phyloP scores from a whole-genome alignment of 148 eudicot genomes.

The Cornus florida region DNA sequence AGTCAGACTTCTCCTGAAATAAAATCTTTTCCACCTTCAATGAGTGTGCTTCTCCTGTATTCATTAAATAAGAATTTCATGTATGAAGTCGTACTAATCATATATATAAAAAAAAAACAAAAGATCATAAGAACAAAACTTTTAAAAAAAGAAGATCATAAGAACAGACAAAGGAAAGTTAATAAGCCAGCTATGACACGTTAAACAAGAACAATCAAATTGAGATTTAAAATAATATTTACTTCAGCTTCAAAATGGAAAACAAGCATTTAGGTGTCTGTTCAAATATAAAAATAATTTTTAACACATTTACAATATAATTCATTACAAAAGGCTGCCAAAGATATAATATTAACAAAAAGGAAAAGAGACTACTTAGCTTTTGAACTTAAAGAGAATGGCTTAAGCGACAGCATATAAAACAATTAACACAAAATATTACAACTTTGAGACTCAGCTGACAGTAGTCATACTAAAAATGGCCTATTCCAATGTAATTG shows the following conservation, averaged over 20 bases:
- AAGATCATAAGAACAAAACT: conserved; percentile 6
- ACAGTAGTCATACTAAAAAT: too few relatives aligned
- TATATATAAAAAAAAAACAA: too few relatives aligned
- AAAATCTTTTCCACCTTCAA: conserved; percentile 69
- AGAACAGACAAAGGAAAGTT: conserved; percentile 16
- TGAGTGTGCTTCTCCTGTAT: conserved; percentile 79
- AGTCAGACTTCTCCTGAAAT: conserved; percentile 67
- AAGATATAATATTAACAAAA: too few relatives aligned
- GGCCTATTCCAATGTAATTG: too few relatives aligned
- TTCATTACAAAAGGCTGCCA: neutral
- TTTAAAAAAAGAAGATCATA: neutral
- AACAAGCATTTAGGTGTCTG: neutral
- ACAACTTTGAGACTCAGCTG: too few relatives aligned
- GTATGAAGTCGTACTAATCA: neutral
- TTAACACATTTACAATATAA: neutral
- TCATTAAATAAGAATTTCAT: neutral
- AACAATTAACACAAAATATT: too few relatives aligned
- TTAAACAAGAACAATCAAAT: neutral
- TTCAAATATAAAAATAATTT: neutral
- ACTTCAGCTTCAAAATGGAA: too few relatives aligned
- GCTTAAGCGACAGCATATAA: too few relatives aligned
- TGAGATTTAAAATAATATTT: too few relatives aligned
- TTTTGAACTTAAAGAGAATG: too few relatives aligned
- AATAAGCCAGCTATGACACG: neutral
- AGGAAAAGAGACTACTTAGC: neutral